These are phyloP conservation scores for Aeschynomene evenia DNA, from an alignment of 306 rosid species.

Conservation along the genomic window DNA sequence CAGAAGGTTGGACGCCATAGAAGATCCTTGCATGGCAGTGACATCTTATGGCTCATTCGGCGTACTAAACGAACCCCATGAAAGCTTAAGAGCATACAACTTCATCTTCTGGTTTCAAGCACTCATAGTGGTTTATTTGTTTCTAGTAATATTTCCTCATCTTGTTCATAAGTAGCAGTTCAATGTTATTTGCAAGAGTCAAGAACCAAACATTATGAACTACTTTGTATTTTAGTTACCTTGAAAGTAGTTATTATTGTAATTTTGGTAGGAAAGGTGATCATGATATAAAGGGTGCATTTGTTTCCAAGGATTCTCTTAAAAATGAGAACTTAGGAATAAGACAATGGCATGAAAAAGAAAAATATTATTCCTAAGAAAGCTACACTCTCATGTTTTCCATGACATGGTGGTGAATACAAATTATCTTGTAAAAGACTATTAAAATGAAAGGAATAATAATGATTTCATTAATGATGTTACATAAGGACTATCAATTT, in stretches of 20 bases:
- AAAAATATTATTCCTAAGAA: not conserved
- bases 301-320: not conserved
- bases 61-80: constrained; percentile 47
- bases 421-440: not conserved
- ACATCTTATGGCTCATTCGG: constrained; percentile 57
- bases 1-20: constrained; percentile 50
- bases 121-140: not conserved
- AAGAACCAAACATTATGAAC: not conserved
- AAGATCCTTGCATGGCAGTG: constrained; percentile 59
- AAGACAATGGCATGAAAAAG: not conserved
- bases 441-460: not conserved
- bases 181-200: constrained; percentile 13
- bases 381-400: not conserved
- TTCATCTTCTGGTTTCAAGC: not conserved
- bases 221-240: constrained; percentile 1
- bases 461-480: not conserved
- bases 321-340: not conserved
- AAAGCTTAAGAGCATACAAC: not conserved
- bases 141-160: not conserved
- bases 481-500: constrained; percentile 22
- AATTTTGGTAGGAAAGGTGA: not conserved
- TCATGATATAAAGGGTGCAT: constrained; percentile 3
- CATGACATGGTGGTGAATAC: no score
- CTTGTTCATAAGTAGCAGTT: not conserved
- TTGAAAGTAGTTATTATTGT: not conserved